These are phyloP conservation scores for Neofusicoccum kwambonambiense DNA, from an alignment of 2,329 filamentous ascomycete species.

Conservation along the genomic window DNA sequence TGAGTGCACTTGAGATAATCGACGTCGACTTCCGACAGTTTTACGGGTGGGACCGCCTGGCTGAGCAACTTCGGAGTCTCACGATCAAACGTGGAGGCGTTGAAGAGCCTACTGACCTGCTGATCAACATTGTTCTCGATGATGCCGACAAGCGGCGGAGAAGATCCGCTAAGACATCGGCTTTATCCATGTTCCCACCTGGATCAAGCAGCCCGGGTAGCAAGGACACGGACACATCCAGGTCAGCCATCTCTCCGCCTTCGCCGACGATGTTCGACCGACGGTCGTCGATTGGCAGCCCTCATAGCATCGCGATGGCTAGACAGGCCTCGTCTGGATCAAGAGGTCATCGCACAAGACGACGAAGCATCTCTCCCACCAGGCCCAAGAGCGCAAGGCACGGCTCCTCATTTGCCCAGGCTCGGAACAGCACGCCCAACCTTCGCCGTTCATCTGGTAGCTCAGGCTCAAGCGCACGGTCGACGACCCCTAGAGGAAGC, in stretches of 20 bases:
- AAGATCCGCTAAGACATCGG: constrained; percentile 80
- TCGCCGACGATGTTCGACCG: constrained; percentile 38
- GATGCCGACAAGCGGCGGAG: constrained; percentile 91
- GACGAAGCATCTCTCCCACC: constrained; percentile 76
- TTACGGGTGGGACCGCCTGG: constrained; percentile 92
- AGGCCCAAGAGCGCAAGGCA: constrained; percentile 75
- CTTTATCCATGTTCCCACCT: constrained; percentile 74
- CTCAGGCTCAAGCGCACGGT: constrained; percentile 73
- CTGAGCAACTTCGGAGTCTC: constrained; percentile 86
- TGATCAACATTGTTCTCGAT: constrained; percentile 91
- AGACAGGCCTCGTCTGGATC: constrained; percentile 57
- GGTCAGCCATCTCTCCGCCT: constrained; percentile 59
- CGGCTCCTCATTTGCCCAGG: constrained; percentile 61
- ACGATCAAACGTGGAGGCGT: constrained; percentile 84
- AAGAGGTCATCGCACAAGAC: constrained; percentile 44
- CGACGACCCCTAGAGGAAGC: constrained; percentile 61
- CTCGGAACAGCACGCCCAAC: constrained; percentile 66
- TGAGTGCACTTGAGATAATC: constrained; percentile 89
- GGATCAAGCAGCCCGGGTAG: constrained; percentile 60
- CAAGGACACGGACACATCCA: constrained; percentile 64
- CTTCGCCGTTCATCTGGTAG: constrained; percentile 88
- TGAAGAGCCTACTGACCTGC: constrained; percentile 84
- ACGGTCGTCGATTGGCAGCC: constrained; percentile 50
- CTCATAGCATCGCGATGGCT: constrained; percentile 48
- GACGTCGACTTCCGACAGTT: constrained; percentile 97